phyloP scores from a whole-genome alignment of 306 rosid species.

The Rosa chinensis region DNA sequence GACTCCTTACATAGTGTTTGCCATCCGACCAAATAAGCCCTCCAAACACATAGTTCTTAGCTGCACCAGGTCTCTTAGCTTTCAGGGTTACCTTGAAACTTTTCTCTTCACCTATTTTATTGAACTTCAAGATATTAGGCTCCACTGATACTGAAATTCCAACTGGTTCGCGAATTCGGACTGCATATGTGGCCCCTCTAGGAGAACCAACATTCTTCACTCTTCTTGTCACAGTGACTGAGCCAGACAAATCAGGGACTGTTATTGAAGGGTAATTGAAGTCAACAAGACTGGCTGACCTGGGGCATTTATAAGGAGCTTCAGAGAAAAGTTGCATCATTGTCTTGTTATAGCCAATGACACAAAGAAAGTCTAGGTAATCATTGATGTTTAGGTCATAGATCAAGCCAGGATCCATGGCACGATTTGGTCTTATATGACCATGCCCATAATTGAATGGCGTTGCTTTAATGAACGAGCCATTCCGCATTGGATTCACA shows the following conservation, averaged over 20 bases:
- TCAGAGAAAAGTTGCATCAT: slow-evolving; percentile 24
- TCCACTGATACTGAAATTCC: slow-evolving; percentile 47
- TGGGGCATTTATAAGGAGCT: slow-evolving; percentile 29
- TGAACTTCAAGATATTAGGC: slow-evolving; percentile 48
- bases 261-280: slow-evolving; percentile 75
- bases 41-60: slow-evolving; percentile 39
- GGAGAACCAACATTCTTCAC: slow-evolving; percentile 71
- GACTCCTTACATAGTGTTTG: slow-evolving; percentile 59
- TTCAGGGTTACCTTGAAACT: slow-evolving; percentile 46
- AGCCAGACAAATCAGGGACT: slow-evolving; percentile 39
- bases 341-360: slow-evolving; percentile 43
- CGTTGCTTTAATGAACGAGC: slow-evolving; percentile 24
- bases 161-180: slow-evolving; percentile 24
- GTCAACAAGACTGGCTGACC: slow-evolving; percentile 33
- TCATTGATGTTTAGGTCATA: slow-evolving; percentile 54
- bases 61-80: slow-evolving; percentile 20
- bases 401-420: slow-evolving; percentile 77
- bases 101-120: slow-evolving; percentile 49
- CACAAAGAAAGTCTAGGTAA: slow-evolving; percentile 65
- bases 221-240: slow-evolving; percentile 44
- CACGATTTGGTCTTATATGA: slow-evolving; percentile 65
- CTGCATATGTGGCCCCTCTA: slow-evolving; percentile 36
- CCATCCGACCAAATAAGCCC: slow-evolving; percentile 58
- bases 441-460: slow-evolving; percentile 60
- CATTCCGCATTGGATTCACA: slow-evolving; percentile 40